Base-by-base conservation (phyloP, 78 protist species). In the Tieghemostelium lacteum region DNA sequence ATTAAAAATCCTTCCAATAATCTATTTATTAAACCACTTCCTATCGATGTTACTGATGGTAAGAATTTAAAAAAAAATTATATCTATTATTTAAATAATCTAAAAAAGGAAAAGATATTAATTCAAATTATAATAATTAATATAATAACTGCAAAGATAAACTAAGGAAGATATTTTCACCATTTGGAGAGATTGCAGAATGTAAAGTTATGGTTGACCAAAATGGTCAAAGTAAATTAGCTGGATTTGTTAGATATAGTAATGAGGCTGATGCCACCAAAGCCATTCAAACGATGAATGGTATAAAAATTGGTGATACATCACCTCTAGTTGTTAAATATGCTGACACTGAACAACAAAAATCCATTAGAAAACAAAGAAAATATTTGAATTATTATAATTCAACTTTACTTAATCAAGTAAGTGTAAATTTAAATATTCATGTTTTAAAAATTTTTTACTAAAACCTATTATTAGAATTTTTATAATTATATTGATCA, bases 161-260 rank as follows among this genome's bases (percentile, higher is more conserved):
- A 83, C 58, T 83, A 69, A 83, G 45, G 45, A 60, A 69, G 39
- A 69, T 83, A 60, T 83, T 83, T 60, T 29, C 26, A 69, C 72
- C 70, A 40, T 83, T 57, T 69, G 89, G 89, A 20, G 75, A 60
- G 28, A 69, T 83, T 45, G 7, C 54, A 7, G 89, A 83, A 57
- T 83, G 89, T 60, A 83, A 83, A 60, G 89, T 83, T 42, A 83
- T 83, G 89, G 34, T 83, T 10, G 89, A 83, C 36, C 40, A 83
- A 39, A 83, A 69, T 52, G 89, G 89, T 0, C 62, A 83, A 36
- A 83, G 89, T 69, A 83, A 83, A 42, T 83, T 83, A 19, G 89
- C 89, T 36, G 89, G 89, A 40, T 83, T 83, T 83, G 89, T 83
- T 34, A 52, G 89, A 69, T 83, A 63, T 83, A n/a, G 26, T 26